Conservation (phyloP, 768 basidiomycete species). For the Lentinula boryana region DNA sequence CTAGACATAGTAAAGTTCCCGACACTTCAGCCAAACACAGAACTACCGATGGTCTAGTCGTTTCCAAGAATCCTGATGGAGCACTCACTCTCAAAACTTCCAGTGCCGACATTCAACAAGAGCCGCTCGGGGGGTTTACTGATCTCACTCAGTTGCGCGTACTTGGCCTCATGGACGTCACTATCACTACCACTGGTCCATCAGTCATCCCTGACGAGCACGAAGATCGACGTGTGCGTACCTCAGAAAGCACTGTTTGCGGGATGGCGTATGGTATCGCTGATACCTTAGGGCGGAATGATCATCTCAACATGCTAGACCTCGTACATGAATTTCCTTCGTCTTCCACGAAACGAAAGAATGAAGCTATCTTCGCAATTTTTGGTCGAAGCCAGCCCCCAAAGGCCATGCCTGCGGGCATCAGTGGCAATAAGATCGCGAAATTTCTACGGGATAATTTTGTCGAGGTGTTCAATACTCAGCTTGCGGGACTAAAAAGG, state of each 20-base stretch:
- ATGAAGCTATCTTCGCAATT: constrained; percentile 93
- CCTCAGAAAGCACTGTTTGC: constrained; percentile 82
- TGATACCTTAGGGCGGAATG: constrained; percentile 78
- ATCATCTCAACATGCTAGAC: constrained; percentile 85
- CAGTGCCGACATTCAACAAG: constrained; percentile 16
- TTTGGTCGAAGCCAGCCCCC: constrained; percentile 71
- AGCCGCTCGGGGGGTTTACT: constrained; percentile 75
- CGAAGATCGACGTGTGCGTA: constrained; percentile 87
- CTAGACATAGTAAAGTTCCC: constrained; percentile 15
- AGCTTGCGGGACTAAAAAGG: constrained; percentile 45
- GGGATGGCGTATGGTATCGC: constrained; percentile 96
- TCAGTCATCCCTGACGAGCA: constrained; percentile 75
- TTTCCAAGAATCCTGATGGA: not conserved
- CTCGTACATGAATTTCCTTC: constrained; percentile 80
- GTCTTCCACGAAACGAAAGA: constrained; percentile 35
- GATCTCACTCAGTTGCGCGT: constrained; percentile 80
- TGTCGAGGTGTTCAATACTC: constrained; percentile 49
- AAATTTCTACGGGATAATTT: constrained; percentile 86
- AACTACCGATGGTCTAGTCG: not conserved
- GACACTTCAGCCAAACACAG: not conserved
- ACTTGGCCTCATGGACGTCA: constrained; percentile 97
- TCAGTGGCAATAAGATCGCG: constrained; percentile 62
- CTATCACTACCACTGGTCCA: constrained; percentile 58
- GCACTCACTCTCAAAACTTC: not conserved
- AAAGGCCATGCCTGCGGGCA: constrained; percentile 32